A percentile compares a stretch with the other conserved stretches of the same genome.
These are phyloP conservation scores for Saccharomycopsis javanensis DNA, from an alignment of 805 yeast species.

Conservation along the genomic window DNA sequence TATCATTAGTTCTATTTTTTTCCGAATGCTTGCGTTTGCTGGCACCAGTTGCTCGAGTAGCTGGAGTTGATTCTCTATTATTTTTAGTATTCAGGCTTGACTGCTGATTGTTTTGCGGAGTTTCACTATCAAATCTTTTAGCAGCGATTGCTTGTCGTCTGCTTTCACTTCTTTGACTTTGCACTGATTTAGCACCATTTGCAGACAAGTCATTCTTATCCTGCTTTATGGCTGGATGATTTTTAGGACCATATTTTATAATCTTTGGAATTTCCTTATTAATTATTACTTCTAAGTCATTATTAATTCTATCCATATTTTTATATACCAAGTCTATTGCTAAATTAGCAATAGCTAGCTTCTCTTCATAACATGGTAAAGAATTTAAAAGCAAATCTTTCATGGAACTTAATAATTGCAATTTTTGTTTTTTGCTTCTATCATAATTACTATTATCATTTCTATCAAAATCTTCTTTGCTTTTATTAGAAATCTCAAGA, in stretches of 20 bases:
- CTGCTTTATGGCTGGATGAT: constrained; percentile 84
- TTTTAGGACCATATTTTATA: constrained; percentile 65
- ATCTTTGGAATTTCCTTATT: constrained; percentile 74
- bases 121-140: constrained; percentile 35
- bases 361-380: constrained; percentile 89
- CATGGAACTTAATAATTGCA: background rate
- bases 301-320: constrained; percentile 64
- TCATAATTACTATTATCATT: constrained; percentile 18
- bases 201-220: constrained; percentile 34
- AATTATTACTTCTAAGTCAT: constrained; percentile 67
- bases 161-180: constrained; percentile 70
- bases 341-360: constrained; percentile 92
- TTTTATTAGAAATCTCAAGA: constrained; percentile 27
- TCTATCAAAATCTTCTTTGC: constrained; percentile 14
- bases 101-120: constrained; percentile 31
- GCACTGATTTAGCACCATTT: constrained; percentile 50
- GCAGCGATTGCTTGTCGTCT: constrained; percentile 93
- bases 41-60: background rate
- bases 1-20: background rate
- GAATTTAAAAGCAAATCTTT: constrained; percentile 26
- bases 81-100: background rate
- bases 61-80: background rate
- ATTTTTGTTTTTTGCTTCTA: background rate
- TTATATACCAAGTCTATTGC: constrained; percentile 71
- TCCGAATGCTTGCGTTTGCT: background rate